A percentile compares a stretch with the other conserved stretches of the same genome.
Evolutionary conservation across 352 stramenopile species (phyloP).

Genomic region (Plasmopara viticola): DNA sequence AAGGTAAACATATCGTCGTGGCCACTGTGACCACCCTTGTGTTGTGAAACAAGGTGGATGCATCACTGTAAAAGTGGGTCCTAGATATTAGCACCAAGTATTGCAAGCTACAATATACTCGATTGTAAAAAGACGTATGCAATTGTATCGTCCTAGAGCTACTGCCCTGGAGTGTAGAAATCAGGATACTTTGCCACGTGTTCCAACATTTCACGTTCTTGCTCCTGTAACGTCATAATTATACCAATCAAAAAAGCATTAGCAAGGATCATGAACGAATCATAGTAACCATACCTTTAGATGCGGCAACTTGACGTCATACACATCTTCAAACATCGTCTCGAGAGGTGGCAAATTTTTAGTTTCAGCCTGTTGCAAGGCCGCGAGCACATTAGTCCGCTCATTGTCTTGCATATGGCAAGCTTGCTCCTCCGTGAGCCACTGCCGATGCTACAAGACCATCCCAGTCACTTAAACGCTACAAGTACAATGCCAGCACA

Average conservation of each 20-base stretch:
- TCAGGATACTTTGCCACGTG: constrained; percentile 92
- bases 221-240: constrained; percentile 43
- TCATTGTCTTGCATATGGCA: constrained; percentile 80
- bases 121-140: no score
- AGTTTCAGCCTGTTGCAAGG: constrained; percentile 86
- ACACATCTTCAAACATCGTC: constrained; percentile 97
- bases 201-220: constrained; percentile 90
- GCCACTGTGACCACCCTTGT: constrained; percentile 15
- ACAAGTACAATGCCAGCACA: background rate
- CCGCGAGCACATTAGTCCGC: constrained; percentile 75
- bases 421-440: constrained; percentile 87
- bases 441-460: constrained; percentile 60
- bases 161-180: constrained; percentile 66
- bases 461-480: background rate
- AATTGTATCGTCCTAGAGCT: background rate
- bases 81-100: background rate
- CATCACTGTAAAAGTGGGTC: constrained; percentile 20
- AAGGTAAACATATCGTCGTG: constrained; percentile 7
- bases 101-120: no score
- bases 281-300: constrained; percentile 53
- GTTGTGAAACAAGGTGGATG: constrained; percentile 21
- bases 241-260: constrained; percentile 1
- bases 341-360: constrained; percentile 82
- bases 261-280: constrained; percentile 3
- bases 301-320: constrained; percentile 90